These are phyloP conservation scores for Apiotrichum porosum DNA, from an alignment of 1,284 basidiomycete genomes.

Conservation along the genomic window DNA sequence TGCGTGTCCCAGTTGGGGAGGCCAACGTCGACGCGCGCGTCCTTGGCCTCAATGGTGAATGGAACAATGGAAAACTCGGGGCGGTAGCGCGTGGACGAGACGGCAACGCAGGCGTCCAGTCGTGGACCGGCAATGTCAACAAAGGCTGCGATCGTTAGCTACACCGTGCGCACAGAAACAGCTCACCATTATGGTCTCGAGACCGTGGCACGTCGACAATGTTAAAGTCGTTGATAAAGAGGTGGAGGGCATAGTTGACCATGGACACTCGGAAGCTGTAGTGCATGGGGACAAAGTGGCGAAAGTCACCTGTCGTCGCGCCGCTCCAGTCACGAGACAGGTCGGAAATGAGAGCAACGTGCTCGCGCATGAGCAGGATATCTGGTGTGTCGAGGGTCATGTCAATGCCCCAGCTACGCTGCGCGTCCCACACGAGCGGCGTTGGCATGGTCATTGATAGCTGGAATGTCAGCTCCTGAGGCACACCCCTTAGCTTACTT, in stretches of 20 bases:
- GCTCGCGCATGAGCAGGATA: slow-evolving; percentile 77
- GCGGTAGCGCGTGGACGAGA: slow-evolving; percentile 67
- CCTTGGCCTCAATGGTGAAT: slow-evolving; percentile 61
- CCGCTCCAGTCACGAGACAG: slow-evolving; percentile 82
- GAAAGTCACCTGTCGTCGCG: slow-evolving; percentile 69
- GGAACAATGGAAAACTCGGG: slow-evolving; percentile 65
- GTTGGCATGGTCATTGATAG: slow-evolving; percentile 51
- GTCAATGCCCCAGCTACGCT: slow-evolving; percentile 70
- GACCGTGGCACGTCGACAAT: slow-evolving; percentile 82
- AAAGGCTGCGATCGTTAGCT: slow-evolving; percentile 55
- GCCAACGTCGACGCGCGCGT: slow-evolving; percentile 58
- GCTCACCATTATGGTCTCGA: slow-evolving; percentile 69
- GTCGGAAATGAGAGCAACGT: slow-evolving; percentile 86
- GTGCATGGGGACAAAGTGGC: slow-evolving; percentile 73
- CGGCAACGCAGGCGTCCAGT: slow-evolving; percentile 55
- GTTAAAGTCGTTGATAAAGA: slow-evolving; percentile 92
- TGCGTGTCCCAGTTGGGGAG: slow-evolving; percentile 86
- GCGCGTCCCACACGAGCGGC: slow-evolving; percentile 52
- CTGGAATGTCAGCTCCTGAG: slow-evolving; percentile 9
- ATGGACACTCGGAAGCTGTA: slow-evolving; percentile 69
- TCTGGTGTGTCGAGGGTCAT: slow-evolving; percentile 65
- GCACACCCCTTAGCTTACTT: slow-evolving; percentile 31
- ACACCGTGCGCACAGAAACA: not conserved
- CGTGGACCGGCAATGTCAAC: slow-evolving; percentile 61
- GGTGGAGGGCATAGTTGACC: slow-evolving; percentile 67